Evolutionary conservation across 306 rosid genomes (phyloP).

Genomic region (Cucurbita maxima): DNA sequence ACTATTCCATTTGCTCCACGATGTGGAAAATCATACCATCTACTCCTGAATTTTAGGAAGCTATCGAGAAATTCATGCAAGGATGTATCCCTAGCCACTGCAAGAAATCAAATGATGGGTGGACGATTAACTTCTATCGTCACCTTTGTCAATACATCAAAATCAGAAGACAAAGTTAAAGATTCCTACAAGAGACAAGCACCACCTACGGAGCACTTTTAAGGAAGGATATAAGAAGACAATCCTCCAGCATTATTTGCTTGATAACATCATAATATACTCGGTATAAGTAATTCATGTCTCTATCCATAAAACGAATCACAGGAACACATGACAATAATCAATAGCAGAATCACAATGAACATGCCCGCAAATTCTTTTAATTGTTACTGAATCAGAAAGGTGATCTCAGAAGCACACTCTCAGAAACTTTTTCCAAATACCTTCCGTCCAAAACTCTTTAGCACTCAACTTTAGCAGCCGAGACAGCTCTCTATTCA

Average conservation of each 20-base stretch:
- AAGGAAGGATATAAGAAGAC: background rate
- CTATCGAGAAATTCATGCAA: slow-evolving; percentile 82
- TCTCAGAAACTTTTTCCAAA: background rate
- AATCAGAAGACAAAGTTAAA: background rate
- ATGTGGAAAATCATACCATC: slow-evolving; percentile 94
- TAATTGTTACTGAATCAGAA: background rate
- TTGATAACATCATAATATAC: background rate
- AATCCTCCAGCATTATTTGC: background rate
- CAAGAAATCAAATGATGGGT: slow-evolving; percentile 4
- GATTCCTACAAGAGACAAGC: background rate
- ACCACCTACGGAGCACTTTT: background rate
- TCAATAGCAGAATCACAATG: background rate
- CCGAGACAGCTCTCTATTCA: slow-evolving; percentile 61
- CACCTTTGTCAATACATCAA: background rate
- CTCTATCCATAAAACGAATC: background rate
- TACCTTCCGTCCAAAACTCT: slow-evolving; percentile 89
- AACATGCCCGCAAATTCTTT: background rate
- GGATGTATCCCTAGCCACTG: slow-evolving; percentile 76
- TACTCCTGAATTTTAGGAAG: slow-evolving; percentile 70
- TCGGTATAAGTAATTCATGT: background rate
- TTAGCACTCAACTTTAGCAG: slow-evolving; percentile 68
- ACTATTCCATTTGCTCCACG: slow-evolving; percentile 60
- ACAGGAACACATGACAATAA: background rate
- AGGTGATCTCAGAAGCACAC: background rate
- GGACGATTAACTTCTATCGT: background rate